Conservation (phyloP, 345 rosid species). For the Gossypium thurberi region DNA sequence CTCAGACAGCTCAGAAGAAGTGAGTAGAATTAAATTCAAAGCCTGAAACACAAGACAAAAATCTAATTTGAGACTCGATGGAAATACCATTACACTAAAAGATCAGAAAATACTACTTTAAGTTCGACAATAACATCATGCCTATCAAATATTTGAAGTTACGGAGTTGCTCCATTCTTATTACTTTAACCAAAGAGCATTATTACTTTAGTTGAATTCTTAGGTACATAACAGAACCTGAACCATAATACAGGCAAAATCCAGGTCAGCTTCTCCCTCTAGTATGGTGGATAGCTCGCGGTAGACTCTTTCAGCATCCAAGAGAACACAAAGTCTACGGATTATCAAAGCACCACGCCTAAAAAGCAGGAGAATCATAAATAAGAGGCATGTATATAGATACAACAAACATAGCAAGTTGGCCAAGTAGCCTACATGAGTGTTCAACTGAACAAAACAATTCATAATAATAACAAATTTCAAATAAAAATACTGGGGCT, state of each 20-base stretch:
- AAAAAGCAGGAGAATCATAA: slow-evolving; percentile 12
- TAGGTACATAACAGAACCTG: slow-evolving; percentile 53
- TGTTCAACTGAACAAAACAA: background rate
- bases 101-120: background rate
- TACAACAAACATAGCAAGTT: background rate
- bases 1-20: slow-evolving; percentile 86
- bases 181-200: background rate
- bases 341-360: slow-evolving; percentile 99
- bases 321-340: slow-evolving; percentile 83
- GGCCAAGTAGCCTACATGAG: background rate
- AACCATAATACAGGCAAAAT: slow-evolving; percentile 96
- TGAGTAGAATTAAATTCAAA: slow-evolving; percentile 89
- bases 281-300: slow-evolving; percentile 82
- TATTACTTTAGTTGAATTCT: background rate
- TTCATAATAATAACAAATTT: background rate
- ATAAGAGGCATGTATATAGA: slow-evolving; percentile 6
- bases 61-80: background rate
- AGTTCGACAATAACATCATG: background rate
- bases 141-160: background rate
- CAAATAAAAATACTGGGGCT: background rate
- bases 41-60: slow-evolving; percentile 47
- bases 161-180: background rate
- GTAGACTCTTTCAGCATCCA: slow-evolving; percentile 93
- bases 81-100: background rate
- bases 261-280: slow-evolving; percentile 94